phyloP scores from a whole-genome alignment of 2,329 filamentous ascomycete species.

The Coniochaeta hoffmannii region DNA sequence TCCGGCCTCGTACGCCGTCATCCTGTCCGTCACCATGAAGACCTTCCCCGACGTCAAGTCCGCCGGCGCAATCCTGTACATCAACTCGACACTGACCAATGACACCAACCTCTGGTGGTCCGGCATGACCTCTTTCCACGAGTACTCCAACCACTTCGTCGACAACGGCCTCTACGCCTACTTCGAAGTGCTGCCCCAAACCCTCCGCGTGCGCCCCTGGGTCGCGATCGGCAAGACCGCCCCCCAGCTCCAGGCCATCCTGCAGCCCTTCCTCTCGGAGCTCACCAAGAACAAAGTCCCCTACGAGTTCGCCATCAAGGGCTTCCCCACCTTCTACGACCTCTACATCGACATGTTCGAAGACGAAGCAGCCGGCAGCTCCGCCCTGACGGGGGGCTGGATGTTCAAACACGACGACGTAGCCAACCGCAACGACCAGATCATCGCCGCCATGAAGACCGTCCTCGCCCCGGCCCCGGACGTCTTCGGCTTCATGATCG shows the following conservation, averaged over 20 bases:
- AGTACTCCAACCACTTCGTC: constrained; percentile 30
- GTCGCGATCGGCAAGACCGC: constrained; percentile 27
- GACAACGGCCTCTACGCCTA: constrained; percentile 33
- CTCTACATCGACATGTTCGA: constrained; percentile 30
- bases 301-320: constrained; percentile 19
- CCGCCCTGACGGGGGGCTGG: constrained; percentile 29
- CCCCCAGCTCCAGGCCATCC: constrained; percentile 23
- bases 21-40: constrained; percentile 41
- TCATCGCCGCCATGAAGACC: constrained; percentile 27
- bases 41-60: constrained; percentile 36
- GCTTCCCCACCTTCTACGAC: constrained; percentile 25
- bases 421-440: constrained; percentile 23
- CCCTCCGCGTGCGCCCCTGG: constrained; percentile 29
- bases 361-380: constrained; percentile 23
- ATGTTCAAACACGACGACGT: constrained; percentile 28
- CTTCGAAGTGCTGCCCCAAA: constrained; percentile 32
- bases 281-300: constrained; percentile 20
- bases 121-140: constrained; percentile 39
- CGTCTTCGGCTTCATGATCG: constrained; percentile 25
- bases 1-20: constrained; percentile 43
- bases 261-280: constrained; percentile 27
- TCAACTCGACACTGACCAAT: constrained; percentile 26
- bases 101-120: constrained; percentile 37
- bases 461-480: constrained; percentile 12
- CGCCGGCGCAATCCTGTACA: constrained; percentile 32